Evolutionary conservation across 2,329 filamentous ascomycete species (phyloP), one percentile per base, ranked within the genome.

Genomic region (Blastomyces percursus): DNA sequence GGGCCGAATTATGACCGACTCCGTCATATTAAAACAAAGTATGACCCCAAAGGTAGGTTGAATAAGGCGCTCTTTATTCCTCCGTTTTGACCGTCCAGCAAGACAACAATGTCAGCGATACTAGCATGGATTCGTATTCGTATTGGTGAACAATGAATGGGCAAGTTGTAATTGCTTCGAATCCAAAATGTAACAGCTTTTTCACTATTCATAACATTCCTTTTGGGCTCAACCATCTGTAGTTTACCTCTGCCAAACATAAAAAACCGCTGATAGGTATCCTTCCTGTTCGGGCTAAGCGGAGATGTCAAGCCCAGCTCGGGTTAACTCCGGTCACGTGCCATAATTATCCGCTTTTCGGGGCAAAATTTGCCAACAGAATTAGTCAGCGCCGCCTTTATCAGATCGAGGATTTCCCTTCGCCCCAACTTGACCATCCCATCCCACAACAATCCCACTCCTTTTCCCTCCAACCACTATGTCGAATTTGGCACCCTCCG

Each of bases 401-500:
- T 64, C 63, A 64, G 52, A 51, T 51, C 48, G 35, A 40, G n/a
- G 52, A 35, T 52, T 32, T 61, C 46, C 40, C 54, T 32, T 32
- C 30, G 30, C 24, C 35, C 44, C 40, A 55, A 46, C 16, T 57
- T 30, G 7, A 14, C 24, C 46, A 30, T 30, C 40, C n/a, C 27
- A 54, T 11, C 40, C 55, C 27, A 40, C 56, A 44, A 40, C 48
- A 19, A 7, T 24, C 21, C 56, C 21, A 6, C 32, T 1, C 58
- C 44, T 11, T 14, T 50, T 38, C 55, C 57, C 21, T 32, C 50
- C 30, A 56, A 56, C 58, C 52, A 51, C 68, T 69, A 89, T 89
- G 87, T 81, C 84, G 69, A 84, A 80, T 72, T 76, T 86, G 73
- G 82, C 87, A 76, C 86, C 88, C 64, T 82, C 82, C 71, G 84